These are phyloP conservation scores for Blastobotrys americana DNA, from an alignment of 805 yeast genomes.

Conservation along the genomic window DNA sequence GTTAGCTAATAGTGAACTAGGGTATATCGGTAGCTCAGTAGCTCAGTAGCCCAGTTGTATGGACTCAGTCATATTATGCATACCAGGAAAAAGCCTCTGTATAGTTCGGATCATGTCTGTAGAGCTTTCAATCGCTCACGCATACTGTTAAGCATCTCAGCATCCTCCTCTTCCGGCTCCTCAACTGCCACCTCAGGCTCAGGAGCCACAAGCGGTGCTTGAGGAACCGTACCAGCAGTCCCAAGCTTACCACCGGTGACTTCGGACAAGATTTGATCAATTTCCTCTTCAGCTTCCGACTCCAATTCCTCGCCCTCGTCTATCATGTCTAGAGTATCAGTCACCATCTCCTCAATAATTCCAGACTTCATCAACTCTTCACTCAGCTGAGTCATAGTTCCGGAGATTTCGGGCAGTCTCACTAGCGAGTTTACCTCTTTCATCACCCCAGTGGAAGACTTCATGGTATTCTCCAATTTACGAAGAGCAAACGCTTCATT, in stretches of 20 bases:
- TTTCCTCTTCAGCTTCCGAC: constrained; percentile 33
- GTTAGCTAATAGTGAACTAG: too few relatives aligned
- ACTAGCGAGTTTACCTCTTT: constrained; percentile 77
- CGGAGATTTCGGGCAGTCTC: constrained; percentile 67
- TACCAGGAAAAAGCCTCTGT: too few relatives aligned
- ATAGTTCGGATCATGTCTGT: constrained; percentile 46
- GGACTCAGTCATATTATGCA: too few relatives aligned
- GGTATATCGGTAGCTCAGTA: too few relatives aligned
- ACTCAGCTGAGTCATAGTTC: constrained; percentile 78
- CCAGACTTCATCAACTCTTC: constrained; percentile 65
- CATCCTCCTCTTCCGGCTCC: constrained; percentile 55
- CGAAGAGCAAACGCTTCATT: constrained; percentile 86
- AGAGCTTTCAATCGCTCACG: constrained; percentile 79
- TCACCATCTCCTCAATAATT: constrained; percentile 90
- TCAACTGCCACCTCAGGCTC: constrained; percentile 28
- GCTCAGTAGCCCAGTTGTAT: too few relatives aligned
- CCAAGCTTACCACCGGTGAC: constrained; percentile 46
- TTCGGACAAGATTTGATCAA: constrained; percentile 33
- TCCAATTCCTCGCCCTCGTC: constrained; percentile 46
- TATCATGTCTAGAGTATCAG: constrained; percentile 70
- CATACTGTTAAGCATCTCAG: constrained; percentile 74
- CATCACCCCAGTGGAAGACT: constrained; percentile 74
- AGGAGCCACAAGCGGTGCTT: constrained; percentile 21
- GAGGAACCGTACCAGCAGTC: constrained; percentile 46
- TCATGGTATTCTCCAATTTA: constrained; percentile 75